phyloP scores from a whole-genome alignment of 2,329 filamentous ascomycete genomes.

The Pseudogymnoascus sp. region DNA sequence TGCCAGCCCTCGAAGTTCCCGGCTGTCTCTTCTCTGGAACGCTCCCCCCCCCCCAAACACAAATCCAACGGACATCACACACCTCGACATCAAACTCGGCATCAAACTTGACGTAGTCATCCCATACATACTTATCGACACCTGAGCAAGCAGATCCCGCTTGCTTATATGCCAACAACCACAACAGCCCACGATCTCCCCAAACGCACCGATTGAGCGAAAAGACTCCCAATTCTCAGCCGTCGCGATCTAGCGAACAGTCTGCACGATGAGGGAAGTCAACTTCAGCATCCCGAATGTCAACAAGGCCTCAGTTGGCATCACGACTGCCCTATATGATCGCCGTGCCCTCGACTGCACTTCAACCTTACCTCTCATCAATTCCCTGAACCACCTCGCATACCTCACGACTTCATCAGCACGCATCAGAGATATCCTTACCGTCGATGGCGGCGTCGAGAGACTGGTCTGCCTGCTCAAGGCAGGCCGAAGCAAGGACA shows the following conservation, averaged over 20 bases:
- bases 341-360: conserved; percentile 96
- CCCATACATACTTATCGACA: conserved; percentile 3
- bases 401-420: conserved; percentile 97
- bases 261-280: conserved; percentile 86
- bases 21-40: background rate
- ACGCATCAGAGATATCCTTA: conserved; percentile 93
- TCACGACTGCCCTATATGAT: conserved; percentile 97
- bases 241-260: conserved; percentile 9
- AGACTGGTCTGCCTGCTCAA: conserved; percentile 95
- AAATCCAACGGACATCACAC: conserved; percentile 4
- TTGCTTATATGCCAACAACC: conserved; percentile 5
- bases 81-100: conserved; percentile 5
- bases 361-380: conserved; percentile 93
- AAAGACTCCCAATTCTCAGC: conserved; percentile 8
- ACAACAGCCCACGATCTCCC: background rate
- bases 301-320: conserved; percentile 98
- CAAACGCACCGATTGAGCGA: conserved; percentile 8
- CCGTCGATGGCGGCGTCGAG: conserved; percentile 97
- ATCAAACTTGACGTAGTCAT: conserved; percentile 9
- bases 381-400: conserved; percentile 96
- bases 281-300: conserved; percentile 99
- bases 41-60: background rate
- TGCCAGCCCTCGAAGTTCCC: conserved; percentile 3
- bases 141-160: background rate
- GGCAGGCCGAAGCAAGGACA: conserved; percentile 89